phyloP scores from a whole-genome alignment of 331 rosid genomes.

The Telfairia occidentalis region DNA sequence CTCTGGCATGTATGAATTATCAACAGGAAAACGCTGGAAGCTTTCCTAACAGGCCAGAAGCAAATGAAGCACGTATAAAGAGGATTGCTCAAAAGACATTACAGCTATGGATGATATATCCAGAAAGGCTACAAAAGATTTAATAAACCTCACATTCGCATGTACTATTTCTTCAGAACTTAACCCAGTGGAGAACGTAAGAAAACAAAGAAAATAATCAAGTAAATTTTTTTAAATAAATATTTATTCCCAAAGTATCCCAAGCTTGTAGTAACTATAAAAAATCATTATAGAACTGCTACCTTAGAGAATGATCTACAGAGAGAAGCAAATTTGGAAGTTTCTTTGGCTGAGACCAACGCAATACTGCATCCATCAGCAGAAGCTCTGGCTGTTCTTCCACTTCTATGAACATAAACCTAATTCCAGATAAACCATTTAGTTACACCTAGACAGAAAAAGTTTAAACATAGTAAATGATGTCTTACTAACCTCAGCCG shows the following conservation, averaged over 20 bases:
- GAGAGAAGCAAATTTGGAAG: constrained; percentile 69
- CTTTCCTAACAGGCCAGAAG: constrained; percentile 34
- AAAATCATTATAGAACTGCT: background rate
- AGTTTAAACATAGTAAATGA: constrained; percentile 9
- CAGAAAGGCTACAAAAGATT: background rate
- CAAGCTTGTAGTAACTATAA: background rate
- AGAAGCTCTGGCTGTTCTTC: constrained; percentile 95
- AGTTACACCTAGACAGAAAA: background rate
- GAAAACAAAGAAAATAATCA: background rate
- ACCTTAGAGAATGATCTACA: constrained; percentile 96
- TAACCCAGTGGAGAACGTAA: background rate
- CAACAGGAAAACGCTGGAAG: constrained; percentile 73
- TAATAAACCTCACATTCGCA: background rate
- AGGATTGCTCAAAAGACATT: background rate
- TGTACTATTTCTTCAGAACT: background rate
- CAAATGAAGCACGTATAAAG: background rate
- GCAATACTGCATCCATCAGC: constrained; percentile 97
- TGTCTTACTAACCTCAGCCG: constrained; percentile 58
- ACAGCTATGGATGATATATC: constrained; percentile 6
- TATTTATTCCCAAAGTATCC: background rate
- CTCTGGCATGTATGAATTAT: constrained; percentile 79
- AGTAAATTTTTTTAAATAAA: background rate
- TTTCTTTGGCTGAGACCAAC: constrained; percentile 68
- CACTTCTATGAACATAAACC: constrained; percentile 98
- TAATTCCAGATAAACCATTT: constrained; percentile 13